phyloP scores from a whole-genome alignment of 2,329 filamentous ascomycete species.

The Sporothrix brasiliensis region DNA sequence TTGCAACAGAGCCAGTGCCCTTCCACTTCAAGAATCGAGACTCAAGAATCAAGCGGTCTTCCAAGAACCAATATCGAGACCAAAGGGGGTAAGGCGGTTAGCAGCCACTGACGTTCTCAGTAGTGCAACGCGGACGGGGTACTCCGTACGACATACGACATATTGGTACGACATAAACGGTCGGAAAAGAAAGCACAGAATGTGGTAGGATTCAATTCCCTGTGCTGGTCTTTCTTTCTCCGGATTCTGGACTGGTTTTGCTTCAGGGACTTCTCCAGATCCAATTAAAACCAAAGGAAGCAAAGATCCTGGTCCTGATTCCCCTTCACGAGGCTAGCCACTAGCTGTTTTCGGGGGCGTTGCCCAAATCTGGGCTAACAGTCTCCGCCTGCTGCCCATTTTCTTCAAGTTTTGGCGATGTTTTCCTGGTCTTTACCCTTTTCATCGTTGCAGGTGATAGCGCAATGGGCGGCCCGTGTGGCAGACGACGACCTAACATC shows the following conservation, averaged over 20 bases:
- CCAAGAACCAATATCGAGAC: neutral
- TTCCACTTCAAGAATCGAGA: neutral
- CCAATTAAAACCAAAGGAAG: neutral
- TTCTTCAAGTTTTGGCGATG: neutral
- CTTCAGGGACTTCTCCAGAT: neutral
- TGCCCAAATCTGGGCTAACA: neutral
- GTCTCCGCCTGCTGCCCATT: neutral
- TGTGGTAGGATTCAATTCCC: neutral
- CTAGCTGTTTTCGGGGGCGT: neutral
- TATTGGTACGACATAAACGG: neutral
- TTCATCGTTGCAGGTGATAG: neutral
- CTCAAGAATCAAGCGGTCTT: neutral
- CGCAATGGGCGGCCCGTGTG: slow-evolving; percentile 3
- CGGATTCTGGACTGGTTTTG: neutral
- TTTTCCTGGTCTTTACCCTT: neutral
- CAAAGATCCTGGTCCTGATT: neutral
- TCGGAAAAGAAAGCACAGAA: neutral
- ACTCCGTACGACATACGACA: too few relatives aligned
- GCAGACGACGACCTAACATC: neutral
- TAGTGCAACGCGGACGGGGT: neutral
- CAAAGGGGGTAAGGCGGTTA: slow-evolving; percentile 2
- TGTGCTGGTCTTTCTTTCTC: neutral
- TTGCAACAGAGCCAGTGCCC: neutral
- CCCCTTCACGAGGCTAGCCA: neutral
- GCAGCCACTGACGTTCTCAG: neutral